Evolutionary conservation across 2,329 filamentous ascomycete genomes (phyloP).

Genomic region (Stagonosporopsis cucurbitacearum): DNA sequence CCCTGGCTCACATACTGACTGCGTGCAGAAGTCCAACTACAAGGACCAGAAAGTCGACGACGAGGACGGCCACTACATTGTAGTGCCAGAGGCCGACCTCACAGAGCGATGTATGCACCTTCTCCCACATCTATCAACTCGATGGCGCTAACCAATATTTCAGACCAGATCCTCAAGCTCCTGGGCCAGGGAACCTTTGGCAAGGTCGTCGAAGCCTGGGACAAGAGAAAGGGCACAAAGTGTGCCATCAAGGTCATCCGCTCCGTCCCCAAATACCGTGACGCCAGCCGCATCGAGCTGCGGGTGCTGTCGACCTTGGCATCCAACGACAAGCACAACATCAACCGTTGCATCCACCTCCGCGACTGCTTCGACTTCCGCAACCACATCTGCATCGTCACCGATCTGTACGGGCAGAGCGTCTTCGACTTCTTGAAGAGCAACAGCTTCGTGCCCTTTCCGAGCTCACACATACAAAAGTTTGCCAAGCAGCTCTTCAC

Average conservation of each 20-base stretch:
- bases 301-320: constrained; percentile 90
- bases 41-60: constrained; percentile 83
- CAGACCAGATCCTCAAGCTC: constrained; percentile 86
- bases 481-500: constrained; percentile 96
- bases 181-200: constrained; percentile 97
- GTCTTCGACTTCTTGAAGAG: constrained; percentile 98
- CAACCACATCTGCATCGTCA: constrained; percentile 91
- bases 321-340: constrained; percentile 88
- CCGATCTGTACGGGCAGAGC: constrained; percentile 83
- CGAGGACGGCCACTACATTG: constrained; percentile 96
- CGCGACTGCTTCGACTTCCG: constrained; percentile 97
- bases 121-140: neutral
- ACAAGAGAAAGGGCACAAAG: constrained; percentile 75
- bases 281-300: constrained; percentile 93
- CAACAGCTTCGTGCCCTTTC: constrained; percentile 94
- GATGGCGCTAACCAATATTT: constrained; percentile 22
- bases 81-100: constrained; percentile 82
- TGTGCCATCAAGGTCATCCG: constrained; percentile 98
- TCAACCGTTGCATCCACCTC: constrained; percentile 95
- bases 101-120: constrained; percentile 81
- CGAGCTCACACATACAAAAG: constrained; percentile 96
- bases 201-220: constrained; percentile 93
- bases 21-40: constrained; percentile 52
- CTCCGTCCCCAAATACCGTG: constrained; percentile 96
- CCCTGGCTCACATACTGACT: constrained; percentile 27